A percentile compares a stretch with the other conserved stretches of the same genome.
These are phyloP conservation scores for Elymus sibiricus DNA, from an alignment of 176 grass and related monocot species.

Conservation along the genomic window DNA sequence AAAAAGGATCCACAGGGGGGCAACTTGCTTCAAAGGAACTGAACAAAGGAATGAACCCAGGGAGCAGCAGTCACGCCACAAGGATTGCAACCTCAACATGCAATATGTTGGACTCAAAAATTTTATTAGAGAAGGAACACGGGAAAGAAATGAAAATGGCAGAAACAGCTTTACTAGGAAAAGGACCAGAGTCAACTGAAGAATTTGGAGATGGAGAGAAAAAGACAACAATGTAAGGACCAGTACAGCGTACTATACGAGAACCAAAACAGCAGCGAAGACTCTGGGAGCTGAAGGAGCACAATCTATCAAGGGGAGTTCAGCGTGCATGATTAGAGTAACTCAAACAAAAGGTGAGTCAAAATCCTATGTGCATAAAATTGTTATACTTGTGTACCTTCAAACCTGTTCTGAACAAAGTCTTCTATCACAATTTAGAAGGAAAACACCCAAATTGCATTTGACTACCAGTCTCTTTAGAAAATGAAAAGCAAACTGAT, in stretches of 20 bases:
- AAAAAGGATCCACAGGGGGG: slow-evolving; percentile 1
- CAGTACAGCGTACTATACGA: neutral
- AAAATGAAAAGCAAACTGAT: neutral
- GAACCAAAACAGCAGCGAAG: neutral
- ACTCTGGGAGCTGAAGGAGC: neutral
- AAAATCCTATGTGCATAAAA: neutral
- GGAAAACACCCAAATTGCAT: neutral
- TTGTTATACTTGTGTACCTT: neutral
- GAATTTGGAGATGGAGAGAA: neutral
- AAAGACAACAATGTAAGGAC: neutral
- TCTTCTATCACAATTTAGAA: neutral
- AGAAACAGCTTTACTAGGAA: neutral
- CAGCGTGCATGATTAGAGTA: neutral
- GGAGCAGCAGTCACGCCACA: neutral
- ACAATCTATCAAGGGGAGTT: neutral
- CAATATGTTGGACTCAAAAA: neutral
- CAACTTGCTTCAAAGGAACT: slow-evolving; percentile 7
- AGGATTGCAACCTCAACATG: neutral
- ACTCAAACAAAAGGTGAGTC: slow-evolving; percentile 14
- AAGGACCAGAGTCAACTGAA: neutral
- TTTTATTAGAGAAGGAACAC: neutral
- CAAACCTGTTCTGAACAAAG: neutral
- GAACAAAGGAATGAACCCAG: neutral
- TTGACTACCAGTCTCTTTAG: neutral
- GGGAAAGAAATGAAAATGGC: neutral